Evolutionary conservation across 2,329 filamentous ascomycete species (phyloP), one percentile per base, ranked within the genome.

Genomic region (Aspergillus intermedius): DNA sequence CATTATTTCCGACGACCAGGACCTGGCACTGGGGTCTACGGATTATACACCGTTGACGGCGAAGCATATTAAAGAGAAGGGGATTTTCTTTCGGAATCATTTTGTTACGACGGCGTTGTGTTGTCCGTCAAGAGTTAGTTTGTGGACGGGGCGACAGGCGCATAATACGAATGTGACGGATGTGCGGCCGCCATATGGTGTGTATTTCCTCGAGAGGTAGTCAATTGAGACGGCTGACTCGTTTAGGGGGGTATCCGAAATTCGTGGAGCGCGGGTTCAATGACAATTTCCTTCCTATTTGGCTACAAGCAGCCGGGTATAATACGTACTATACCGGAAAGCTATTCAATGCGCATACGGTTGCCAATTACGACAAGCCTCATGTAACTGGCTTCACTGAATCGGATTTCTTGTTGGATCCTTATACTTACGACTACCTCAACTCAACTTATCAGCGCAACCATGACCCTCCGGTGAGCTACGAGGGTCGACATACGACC

Each of bases 131-230:
- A 73, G 84, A 2, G 84, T 84, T 2, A 80, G 77, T 12, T 64
- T 87, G 1, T 81, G 77, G 76, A 86, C 83, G 0, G 84, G 84
- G 0, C 80, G 79, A 58, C 76, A 80, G 5, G 81, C 83, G 0
- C 84, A 88, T 56, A 87, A 86, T 54, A 86, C 83, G 0, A 87
- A 87, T 54, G 81, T 87, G 1, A 87, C 84, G 0, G 75, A 78
- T 57, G 74, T 79, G 1, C 63, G 62, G 1, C 66, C 79, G 43
- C 79, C 77, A 9, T 79, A 79, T 50, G 77, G 74, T 75, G 65
- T 50, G 63, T 47, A 7, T 23, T 19, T 22, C 21, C 21, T 22
- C 5, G 21, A 22, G 21, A 22, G 21, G 4, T 22, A 22, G 4
- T 15, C 25, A 9, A 30, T 8, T 40, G 1, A 3, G 41, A 30